Base-by-base conservation (phyloP, 164 flowering plant genomes). In the Santalum album region DNA sequence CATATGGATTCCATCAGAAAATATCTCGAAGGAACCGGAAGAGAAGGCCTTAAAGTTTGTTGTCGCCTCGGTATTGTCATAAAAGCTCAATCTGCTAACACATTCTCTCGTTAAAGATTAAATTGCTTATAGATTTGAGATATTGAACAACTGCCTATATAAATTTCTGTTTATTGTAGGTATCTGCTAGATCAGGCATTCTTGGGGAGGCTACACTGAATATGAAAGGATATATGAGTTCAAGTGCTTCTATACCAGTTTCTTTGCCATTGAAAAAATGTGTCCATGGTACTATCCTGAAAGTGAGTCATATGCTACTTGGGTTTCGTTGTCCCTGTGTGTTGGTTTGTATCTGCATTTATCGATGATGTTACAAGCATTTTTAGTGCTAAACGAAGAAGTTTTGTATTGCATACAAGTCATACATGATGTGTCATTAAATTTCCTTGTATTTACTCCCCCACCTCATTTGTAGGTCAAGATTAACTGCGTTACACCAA, bases 121-220 rank as follows among this genome's bases (percentile, higher is more conserved):
- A 9, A 9, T 38, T 38, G 14, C 42, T 15, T 38, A 11, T 38
- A 38, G 14, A 14, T 38, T 9, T 38, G 42, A 9, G 16, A 38
- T 6, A 7, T 6, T 32, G 36, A 32, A 32, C 36, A 0, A 12
- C 36, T 1, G 12, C 36, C n/a, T n/a, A n/a, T n/a, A n/a, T n/a
- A n/a, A 32, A 32, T 32, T 16, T 38, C 3, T 38, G 14, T 40
- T 25, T 12, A 16, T n/a, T 51, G 12, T 20, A 81, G 87, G 87
- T 84, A 53, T 75, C 80, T 51, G 50, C 78, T 39, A 71, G 78
- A 62, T 73, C 82, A 35, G 75, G 77, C 29, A 71, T 70, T 46
- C 82, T 81, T 51, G 87, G 87, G 38, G 84, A 81, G 65, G 78
- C 68, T 11, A 69, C 61, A 3, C 36, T 82, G 50, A 72, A 79